Base-by-base conservation (phyloP, 2,329 filamentous ascomycete species). In the Microdochium paspali region DNA sequence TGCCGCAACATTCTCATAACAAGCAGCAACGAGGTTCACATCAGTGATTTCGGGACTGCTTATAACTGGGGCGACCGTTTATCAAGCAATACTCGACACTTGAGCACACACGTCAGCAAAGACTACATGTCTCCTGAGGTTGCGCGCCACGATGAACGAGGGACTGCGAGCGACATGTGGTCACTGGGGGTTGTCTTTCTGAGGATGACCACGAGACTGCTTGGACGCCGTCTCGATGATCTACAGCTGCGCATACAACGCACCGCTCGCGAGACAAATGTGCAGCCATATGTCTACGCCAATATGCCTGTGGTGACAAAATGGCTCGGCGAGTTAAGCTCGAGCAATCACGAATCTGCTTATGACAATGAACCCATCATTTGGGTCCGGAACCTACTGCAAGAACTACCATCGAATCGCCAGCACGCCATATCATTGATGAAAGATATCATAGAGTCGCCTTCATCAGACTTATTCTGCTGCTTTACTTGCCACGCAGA, bases 91-190 rank as follows among this genome's bases (percentile, higher is more conserved):
- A 54, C 52, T 7, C 40, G 47, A 20, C 52, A 54, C 45, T 15
- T 24, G 20, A 46, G 49, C 25, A 46, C 44, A n/a, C 50, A 49
- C 6, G 44, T 46, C 20, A 54, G 48, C 24, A 45, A 46, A 4
- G 52, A 54, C 31, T 54, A 50, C 24, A 52, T 52, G 49, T 50
- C 52, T 15, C 52, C 52, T 4, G 52, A 54, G 43, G 31, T 54
- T 9, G 50, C 46, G 4, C 50, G 48, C 24, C 26, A 39, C 4
- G 52, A 50, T 21, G 48, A 51, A 26, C 48, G 45, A 23, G 50
- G 51, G 3, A 47, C 47, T 7, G 35, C 44, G 15, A 52, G 49
- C 39, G 52, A 54, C 32, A 54, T 54, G 52, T 54, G 49, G 47
- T 54, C 52, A 4, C 45, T 54, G 24, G 52, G 52, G 15, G 46